Conservation (phyloP, 495 filamentous ascomycete genomes). For the Eremomyces bilateralis region DNA sequence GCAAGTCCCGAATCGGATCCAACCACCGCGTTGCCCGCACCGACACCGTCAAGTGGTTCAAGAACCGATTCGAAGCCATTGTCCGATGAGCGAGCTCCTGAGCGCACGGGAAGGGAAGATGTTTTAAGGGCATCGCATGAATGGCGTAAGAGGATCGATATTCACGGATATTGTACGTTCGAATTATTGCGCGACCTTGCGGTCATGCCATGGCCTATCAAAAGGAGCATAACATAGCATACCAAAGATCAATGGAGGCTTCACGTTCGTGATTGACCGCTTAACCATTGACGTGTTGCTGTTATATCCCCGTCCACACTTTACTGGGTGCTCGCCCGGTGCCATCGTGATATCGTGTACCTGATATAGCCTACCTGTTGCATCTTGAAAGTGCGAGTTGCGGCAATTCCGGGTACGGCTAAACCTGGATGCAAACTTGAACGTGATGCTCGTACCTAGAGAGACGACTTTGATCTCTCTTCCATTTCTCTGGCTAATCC, state of each 20-base stretch:
- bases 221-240: conserved; percentile 8
- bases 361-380: too few relatives aligned
- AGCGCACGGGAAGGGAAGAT: conserved; percentile 3
- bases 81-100: conserved; percentile 72
- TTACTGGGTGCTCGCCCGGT: too few relatives aligned
- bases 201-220: conserved; percentile 20
- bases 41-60: conserved; percentile 99
- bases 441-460: too few relatives aligned
- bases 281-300: conserved; percentile 20
- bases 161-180: conserved; percentile 6
- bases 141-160: conserved; percentile 9
- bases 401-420: too few relatives aligned
- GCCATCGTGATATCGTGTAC: too few relatives aligned
- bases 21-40: conserved; percentile 76
- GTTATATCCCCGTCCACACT: too few relatives aligned
- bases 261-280: conserved; percentile 18
- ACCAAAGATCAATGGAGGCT: conserved; percentile 16
- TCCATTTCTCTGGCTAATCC: too few relatives aligned
- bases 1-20: conserved; percentile 65
- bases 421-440: too few relatives aligned
- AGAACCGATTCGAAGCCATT: conserved; percentile 96
- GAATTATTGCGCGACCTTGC: too few relatives aligned
- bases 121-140: conserved; percentile 1
- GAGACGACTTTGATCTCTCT: too few relatives aligned
- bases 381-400: too few relatives aligned